These are phyloP conservation scores for Xylaria sp. DNA, from an alignment of 2,329 filamentous ascomycete species.

Conservation along the genomic window DNA sequence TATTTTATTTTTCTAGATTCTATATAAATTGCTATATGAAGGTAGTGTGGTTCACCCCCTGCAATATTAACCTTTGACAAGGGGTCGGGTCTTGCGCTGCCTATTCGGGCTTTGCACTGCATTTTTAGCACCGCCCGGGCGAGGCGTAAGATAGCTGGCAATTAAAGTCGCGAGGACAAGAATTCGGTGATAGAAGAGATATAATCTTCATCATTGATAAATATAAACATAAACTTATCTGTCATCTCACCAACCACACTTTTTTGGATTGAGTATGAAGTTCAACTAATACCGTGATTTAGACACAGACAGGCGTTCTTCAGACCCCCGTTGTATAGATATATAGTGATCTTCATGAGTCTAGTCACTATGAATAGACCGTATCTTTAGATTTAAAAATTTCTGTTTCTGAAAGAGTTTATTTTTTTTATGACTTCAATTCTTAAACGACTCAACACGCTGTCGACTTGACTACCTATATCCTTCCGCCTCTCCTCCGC, in stretches of 20 bases:
- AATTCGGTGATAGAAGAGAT: not conserved
- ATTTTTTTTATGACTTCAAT: constrained; percentile 24
- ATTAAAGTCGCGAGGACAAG: not conserved
- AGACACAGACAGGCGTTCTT: not conserved
- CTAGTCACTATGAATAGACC: not conserved
- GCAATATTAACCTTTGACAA: too few species aligned
- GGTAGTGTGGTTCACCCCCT: too few species aligned
- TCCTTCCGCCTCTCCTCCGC: constrained; percentile 23
- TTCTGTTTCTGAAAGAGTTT: not conserved
- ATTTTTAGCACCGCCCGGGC: too few species aligned
- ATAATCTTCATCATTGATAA: not conserved
- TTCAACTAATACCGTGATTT: not conserved
- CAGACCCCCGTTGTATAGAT: not conserved
- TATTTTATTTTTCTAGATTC: too few species aligned
- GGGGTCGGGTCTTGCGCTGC: too few species aligned
- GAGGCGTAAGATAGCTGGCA: not conserved
- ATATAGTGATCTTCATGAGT: not conserved
- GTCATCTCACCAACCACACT: not conserved
- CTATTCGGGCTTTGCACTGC: too few species aligned
- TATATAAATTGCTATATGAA: too few species aligned
- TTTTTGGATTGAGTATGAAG: not conserved
- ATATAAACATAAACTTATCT: not conserved
- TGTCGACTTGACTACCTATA: constrained; percentile 29
- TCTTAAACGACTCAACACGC: constrained; percentile 34
- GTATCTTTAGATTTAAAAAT: not conserved